Conservation (phyloP, 305 asterid genomes). For the Solanum hybrid region DNA sequence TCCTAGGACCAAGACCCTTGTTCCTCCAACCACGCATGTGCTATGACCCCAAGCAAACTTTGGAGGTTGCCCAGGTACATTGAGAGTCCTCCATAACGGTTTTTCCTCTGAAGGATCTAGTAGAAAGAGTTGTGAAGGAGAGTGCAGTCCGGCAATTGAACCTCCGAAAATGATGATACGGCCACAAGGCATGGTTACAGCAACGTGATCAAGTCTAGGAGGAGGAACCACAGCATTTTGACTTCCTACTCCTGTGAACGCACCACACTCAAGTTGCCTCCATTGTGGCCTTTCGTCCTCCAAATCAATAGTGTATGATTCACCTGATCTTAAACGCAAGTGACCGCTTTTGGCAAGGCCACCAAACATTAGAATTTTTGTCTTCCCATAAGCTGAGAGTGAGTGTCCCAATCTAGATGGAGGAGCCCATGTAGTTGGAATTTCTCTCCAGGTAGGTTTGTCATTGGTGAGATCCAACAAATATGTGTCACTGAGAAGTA, state of each 20-base stretch:
- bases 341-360: constrained; percentile 92
- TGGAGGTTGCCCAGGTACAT: constrained; percentile 85
- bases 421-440: constrained; percentile 65
- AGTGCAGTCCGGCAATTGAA: constrained; percentile 79
- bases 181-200: constrained; percentile 91
- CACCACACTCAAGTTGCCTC: constrained; percentile 75
- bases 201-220: constrained; percentile 85
- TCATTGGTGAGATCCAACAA: constrained; percentile 60
- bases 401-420: constrained; percentile 87
- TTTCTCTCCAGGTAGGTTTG: constrained; percentile 76
- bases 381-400: constrained; percentile 67
- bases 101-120: constrained; percentile 83
- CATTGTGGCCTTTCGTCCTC: constrained; percentile 67
- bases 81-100: constrained; percentile 77
- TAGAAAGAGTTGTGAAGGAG: constrained; percentile 81
- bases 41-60: constrained; percentile 96
- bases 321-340: constrained; percentile 77
- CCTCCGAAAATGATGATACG: constrained; percentile 84
- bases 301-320: constrained; percentile 71
- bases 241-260: constrained; percentile 51
- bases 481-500: constrained; percentile 68
- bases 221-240: constrained; percentile 74
- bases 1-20: constrained; percentile 82
- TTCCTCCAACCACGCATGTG: constrained; percentile 83
- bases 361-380: constrained; percentile 78